Conservation (phyloP, 2,329 filamentous ascomycete species). For the Macrophomina tecta region DNA sequence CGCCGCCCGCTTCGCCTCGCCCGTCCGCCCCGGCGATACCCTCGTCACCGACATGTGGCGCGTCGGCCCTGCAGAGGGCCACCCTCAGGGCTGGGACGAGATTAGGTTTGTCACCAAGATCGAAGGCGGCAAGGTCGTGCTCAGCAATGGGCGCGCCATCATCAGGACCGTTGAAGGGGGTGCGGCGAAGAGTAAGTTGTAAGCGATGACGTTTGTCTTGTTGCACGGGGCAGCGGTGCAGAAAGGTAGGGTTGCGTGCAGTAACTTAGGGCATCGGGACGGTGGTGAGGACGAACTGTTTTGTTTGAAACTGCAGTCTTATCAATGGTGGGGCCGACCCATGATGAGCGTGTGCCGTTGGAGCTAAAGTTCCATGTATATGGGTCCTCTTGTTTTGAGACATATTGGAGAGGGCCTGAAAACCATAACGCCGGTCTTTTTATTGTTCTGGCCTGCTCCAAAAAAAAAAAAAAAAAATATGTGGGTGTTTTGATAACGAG, state of each 20-base stretch:
- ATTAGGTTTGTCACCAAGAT: slow-evolving; percentile 80
- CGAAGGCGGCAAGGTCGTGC: slow-evolving; percentile 79
- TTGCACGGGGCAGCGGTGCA: too few relatives aligned
- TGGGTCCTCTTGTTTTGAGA: background rate
- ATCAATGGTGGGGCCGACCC: too few relatives aligned
- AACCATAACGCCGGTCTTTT: background rate
- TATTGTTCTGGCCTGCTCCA: background rate
- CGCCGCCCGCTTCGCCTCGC: slow-evolving; percentile 84
- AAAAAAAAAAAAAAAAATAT: too few relatives aligned
- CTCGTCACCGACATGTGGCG: slow-evolving; percentile 82
- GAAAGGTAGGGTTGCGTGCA: too few relatives aligned
- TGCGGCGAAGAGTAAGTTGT: slow-evolving; percentile 47
- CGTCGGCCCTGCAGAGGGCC: slow-evolving; percentile 68
- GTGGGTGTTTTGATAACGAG: background rate
- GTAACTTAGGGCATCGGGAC: background rate
- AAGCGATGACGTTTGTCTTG: slow-evolving; percentile 27
- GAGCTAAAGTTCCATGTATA: background rate
- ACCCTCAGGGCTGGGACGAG: slow-evolving; percentile 73
- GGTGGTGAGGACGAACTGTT: background rate
- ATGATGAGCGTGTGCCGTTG: background rate
- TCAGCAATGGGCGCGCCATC: slow-evolving; percentile 85
- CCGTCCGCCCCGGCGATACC: slow-evolving; percentile 83
- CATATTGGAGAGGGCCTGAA: background rate
- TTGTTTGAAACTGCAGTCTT: too few relatives aligned
- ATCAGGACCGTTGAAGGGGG: slow-evolving; percentile 65